A percentile compares a stretch with the other conserved stretches of the same genome.
Evolutionary conservation across 2,329 filamentous ascomycete genomes (phyloP).

Genomic region (Aschersonia sp.): DNA sequence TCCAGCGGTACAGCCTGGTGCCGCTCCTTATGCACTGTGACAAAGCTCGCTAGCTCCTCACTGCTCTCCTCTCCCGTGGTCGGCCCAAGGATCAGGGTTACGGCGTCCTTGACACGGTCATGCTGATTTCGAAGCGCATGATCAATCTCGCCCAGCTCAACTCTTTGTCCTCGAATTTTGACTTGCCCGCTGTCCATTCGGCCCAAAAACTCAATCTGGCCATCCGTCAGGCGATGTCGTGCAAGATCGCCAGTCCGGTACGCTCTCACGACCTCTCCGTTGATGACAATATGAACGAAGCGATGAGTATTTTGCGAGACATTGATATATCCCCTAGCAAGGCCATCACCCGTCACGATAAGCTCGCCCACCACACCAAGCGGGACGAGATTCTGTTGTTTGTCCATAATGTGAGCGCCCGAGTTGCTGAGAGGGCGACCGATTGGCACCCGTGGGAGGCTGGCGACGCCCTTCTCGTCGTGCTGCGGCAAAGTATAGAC

Average conservation of each 20-base stretch:
- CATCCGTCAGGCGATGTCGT: constrained; percentile 9
- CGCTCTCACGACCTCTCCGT: constrained; percentile 2
- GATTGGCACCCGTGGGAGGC: not conserved
- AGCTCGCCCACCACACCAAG: constrained; percentile 14
- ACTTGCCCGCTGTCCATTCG: constrained; percentile 12
- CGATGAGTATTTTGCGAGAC: constrained; percentile 2
- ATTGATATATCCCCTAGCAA: constrained; percentile 10
- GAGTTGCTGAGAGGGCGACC: not conserved
- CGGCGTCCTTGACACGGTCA: not conserved
- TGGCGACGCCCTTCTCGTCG: not conserved
- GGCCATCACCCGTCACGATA: constrained; percentile 12
- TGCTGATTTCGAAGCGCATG: constrained; percentile 4
- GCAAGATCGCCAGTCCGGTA: constrained; percentile 14
- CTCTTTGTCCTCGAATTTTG: constrained; percentile 16
- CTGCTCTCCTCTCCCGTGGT: not conserved
- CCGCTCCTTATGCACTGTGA: not conserved
- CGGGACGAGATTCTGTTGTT: constrained; percentile 9
- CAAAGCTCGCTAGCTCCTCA: not conserved
- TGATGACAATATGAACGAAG: constrained; percentile 7
- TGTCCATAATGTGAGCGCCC: constrained; percentile 10
- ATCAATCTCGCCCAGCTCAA: constrained; percentile 14
- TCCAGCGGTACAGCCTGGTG: not conserved
- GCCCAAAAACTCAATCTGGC: constrained; percentile 12
- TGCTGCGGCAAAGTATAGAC: not conserved
- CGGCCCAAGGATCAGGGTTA: not conserved